Evolutionary conservation across 2,329 filamentous ascomycete genomes (phyloP).

Genomic region (Ramularia collo-cygni): DNA sequence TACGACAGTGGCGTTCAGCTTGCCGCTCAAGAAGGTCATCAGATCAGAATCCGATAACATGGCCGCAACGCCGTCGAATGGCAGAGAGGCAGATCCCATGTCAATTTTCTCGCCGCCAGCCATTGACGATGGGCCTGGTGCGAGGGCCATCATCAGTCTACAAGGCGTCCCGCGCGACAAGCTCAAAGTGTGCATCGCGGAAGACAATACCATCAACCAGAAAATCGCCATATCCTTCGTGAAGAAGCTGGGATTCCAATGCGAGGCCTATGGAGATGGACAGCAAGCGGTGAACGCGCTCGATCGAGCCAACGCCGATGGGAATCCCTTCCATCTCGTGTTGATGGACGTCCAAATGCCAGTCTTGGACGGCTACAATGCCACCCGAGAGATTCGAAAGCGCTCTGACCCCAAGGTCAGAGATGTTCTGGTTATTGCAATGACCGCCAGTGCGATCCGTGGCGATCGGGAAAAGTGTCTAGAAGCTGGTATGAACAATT

Average conservation of each 20-base stretch:
- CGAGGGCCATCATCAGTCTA: constrained; percentile 51
- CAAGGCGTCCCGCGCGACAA: constrained; percentile 67
- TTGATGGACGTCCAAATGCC: constrained; percentile 98
- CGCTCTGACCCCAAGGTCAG: constrained; percentile 71
- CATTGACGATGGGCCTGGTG: constrained; percentile 34
- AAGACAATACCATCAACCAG: constrained; percentile 92
- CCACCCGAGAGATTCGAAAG: constrained; percentile 72
- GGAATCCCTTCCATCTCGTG: constrained; percentile 76
- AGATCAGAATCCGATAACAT: constrained; percentile 34
- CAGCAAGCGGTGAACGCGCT: constrained; percentile 80
- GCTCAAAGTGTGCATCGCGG: constrained; percentile 83
- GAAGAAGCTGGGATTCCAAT: constrained; percentile 74
- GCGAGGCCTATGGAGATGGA: constrained; percentile 86
- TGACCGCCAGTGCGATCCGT: constrained; percentile 93
- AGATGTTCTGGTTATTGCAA: constrained; percentile 86
- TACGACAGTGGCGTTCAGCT: constrained; percentile 69
- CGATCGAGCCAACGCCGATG: constrained; percentile 62
- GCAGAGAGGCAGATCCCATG: constrained; percentile 46
- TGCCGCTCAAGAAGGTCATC: constrained; percentile 78
- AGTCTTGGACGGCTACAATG: constrained; percentile 84
- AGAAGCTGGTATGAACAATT: constrained; percentile 97
- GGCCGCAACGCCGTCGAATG: constrained; percentile 9
- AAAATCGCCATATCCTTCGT: constrained; percentile 91
- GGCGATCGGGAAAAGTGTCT: constrained; percentile 92
- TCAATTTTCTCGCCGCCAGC: constrained; percentile 48